Conservation (phyloP, 768 basidiomycete species). For the Kwoniella botswanensis region DNA sequence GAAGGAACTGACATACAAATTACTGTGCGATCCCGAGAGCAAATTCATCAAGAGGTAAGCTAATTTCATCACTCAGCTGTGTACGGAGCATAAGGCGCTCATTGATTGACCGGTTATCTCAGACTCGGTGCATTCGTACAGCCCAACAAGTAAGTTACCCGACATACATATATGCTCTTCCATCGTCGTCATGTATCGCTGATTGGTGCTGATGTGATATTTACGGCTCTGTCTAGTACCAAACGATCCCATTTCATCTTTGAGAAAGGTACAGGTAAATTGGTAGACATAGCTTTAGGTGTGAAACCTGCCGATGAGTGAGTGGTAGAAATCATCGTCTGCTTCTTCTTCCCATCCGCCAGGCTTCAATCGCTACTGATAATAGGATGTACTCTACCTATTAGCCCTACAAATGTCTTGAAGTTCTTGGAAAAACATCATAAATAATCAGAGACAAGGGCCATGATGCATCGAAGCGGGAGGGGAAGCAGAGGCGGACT, state of each 20-base stretch:
- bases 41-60: slow-evolving; percentile 66
- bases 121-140: slow-evolving; percentile 76
- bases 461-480: neutral
- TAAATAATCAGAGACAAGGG: slow-evolving; percentile 12
- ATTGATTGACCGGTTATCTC: neutral
- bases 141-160: slow-evolving; percentile 62
- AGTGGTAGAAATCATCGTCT: slow-evolving; percentile 41
- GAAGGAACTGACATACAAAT: slow-evolving; percentile 82
- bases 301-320: slow-evolving; percentile 80
- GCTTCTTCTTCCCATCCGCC: neutral
- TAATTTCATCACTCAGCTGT: neutral
- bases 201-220: too few species aligned
- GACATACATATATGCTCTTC: neutral
- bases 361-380: too few species aligned
- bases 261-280: slow-evolving; percentile 79
- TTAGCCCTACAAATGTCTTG: slow-evolving; percentile 69
- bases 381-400: neutral
- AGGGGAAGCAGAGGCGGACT: neutral
- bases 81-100: neutral
- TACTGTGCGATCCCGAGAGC: slow-evolving; percentile 88
- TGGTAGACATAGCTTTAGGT: slow-evolving; percentile 80
- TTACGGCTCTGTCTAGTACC: slow-evolving; percentile 62
- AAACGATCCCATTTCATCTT: slow-evolving; percentile 94
- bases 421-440: slow-evolving; percentile 68
- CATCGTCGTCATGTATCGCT: neutral